Conservation (phyloP, 2,329 filamentous ascomycete species). For the Aspergillus persii region DNA sequence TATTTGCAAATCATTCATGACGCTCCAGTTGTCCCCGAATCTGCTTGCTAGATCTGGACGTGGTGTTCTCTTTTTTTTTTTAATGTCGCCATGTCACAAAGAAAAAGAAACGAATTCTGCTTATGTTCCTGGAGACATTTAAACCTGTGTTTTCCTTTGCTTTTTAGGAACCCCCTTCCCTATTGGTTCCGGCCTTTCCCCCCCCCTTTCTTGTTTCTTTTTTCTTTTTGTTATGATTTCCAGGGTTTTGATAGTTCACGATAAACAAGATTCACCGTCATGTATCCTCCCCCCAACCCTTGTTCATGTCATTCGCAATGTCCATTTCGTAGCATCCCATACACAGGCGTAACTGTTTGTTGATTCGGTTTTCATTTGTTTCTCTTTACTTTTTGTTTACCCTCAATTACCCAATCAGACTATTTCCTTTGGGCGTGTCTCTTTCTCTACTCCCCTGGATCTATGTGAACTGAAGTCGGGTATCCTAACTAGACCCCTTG, state of each 20-base stretch:
- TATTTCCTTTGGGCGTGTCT: not conserved
- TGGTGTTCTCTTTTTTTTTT: not conserved
- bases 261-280: conserved; percentile 50
- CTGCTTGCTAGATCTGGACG: conserved; percentile 13
- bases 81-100: not conserved
- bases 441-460: not conserved
- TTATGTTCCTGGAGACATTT: not conserved
- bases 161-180: not conserved
- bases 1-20: conserved; percentile 14
- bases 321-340: conserved; percentile 37
- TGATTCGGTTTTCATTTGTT: conserved; percentile 28
- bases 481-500: not conserved
- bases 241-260: conserved; percentile 34
- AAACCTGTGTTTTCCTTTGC: not conserved
- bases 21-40: conserved; percentile 11
- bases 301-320: conserved; percentile 17
- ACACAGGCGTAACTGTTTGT: conserved; percentile 40
- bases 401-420: not conserved
- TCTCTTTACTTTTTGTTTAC: conserved; percentile 13
- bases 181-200: not conserved
- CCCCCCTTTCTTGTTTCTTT: not conserved
- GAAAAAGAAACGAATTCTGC: not conserved
- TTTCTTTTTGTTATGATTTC: conserved; percentile 18
- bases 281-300: conserved; percentile 35
- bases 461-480: not conserved